Base-by-base conservation (phyloP, 2,329 filamentous ascomycete genomes). In the Diaporthe citrichinensis region DNA sequence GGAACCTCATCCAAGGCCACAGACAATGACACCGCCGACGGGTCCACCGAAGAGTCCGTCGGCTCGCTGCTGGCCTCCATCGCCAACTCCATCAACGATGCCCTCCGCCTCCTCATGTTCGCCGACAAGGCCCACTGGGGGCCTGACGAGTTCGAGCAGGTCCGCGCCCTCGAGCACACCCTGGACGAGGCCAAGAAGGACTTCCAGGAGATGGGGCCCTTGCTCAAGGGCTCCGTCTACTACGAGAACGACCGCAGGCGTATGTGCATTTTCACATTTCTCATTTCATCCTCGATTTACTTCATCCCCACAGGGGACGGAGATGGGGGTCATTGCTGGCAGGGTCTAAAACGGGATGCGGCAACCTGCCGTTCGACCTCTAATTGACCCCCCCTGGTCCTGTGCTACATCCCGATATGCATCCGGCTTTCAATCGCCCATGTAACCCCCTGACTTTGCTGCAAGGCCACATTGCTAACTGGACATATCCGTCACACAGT, bases 81-180 rank as follows among this genome's bases (percentile, higher is more conserved):
- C 82, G 90, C 90, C 79, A 88, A 85, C 77, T 85, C 87, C 71
- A 81, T 91, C 79, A 85, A 85, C 80, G 88, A 90, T 78, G 86
- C 86, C 75, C 82, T 91, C 78, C 89, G 88, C 80, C 88, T 88
- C 78, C 84, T 92, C 80, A 85, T 85, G 83, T 86, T 90, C 78
- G 87, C 89, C 79, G 90, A 92, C 82, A 91, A 91, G 83, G 86
- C 86, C 59, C 87, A 88, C 77, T 92, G 90, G 90, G 88, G 87
- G 0, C 84, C 85, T 31, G 89, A 91, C 84, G 90, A 92, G 84
- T 88, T 90, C 80, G 90, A 91, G 80, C 90, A 92, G 83, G 81
- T 88, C 74, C 88, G 86, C 74, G 87, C 88, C 67, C 84, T 92
- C 72, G 87, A 91, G 79, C 84, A 86, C 49, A 85, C 87, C n/a